These are phyloP conservation scores for Eudorina sp. DNA, from an alignment of 139 green algal genomes.

Conservation along the genomic window DNA sequence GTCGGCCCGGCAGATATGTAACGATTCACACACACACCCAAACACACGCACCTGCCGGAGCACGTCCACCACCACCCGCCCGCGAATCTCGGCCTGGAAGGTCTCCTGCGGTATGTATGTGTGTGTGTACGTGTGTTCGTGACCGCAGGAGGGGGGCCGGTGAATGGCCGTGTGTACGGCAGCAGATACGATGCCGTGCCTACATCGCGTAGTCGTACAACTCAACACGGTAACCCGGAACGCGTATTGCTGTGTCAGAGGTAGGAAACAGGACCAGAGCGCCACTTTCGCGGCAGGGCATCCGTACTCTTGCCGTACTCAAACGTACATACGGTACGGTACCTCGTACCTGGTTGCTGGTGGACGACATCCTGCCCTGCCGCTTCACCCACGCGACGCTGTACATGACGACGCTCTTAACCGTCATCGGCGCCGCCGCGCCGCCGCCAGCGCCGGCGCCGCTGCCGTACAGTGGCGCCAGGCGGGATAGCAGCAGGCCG, in stretches of 20 bases:
- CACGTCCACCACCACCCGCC: conserved; percentile 65
- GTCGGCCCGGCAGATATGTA: no score
- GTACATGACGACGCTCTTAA: conserved; percentile 68
- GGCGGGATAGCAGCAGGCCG: conserved; percentile 25
- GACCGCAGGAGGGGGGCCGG: no score
- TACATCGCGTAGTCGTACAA: no score
- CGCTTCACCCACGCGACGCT: conserved; percentile 39
- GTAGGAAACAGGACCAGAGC: no score
- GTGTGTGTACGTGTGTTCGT: background rate
- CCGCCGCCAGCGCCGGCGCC: background rate
- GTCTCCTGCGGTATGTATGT: conserved; percentile 49
- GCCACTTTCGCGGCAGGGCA: no score
- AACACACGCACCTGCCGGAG: conserved; percentile 57
- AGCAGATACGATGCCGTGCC: no score
- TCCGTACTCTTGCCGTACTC: no score
- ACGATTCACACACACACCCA: background rate
- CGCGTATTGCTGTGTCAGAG: no score
- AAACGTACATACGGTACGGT: no score
- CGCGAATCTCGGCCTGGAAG: conserved; percentile 54
- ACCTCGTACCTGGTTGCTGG: conserved; percentile 89
- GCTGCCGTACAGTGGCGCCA: background rate
- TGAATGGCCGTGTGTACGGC: no score
- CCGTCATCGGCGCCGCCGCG: background rate
- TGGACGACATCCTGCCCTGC: conserved; percentile 74
- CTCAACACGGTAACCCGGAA: no score